A percentile compares a stretch with the other conserved stretches of the same genome.
phyloP scores from a whole-genome alignment of 495 filamentous ascomycete genomes.

The Margaritispora aquatica region DNA sequence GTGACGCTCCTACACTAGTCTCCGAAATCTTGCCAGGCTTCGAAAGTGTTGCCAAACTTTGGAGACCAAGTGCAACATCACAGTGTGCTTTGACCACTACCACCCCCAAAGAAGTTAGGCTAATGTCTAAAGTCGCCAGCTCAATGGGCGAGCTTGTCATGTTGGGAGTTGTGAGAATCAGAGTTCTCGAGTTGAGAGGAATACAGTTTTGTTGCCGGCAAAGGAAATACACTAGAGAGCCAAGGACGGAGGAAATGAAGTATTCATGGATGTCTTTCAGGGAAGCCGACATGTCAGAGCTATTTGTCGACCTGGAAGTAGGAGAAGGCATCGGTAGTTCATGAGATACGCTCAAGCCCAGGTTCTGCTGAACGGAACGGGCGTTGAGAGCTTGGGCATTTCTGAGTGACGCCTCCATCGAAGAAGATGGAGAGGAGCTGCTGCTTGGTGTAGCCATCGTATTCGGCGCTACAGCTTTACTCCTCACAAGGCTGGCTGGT shows the following conservation, averaged over 20 bases:
- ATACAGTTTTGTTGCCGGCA: constrained; percentile 21
- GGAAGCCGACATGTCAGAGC: neutral
- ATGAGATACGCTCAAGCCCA: neutral
- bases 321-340: constrained; percentile 16
- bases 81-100: constrained; percentile 23
- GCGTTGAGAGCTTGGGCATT: constrained; percentile 27
- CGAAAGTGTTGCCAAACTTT: constrained; percentile 4
- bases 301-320: constrained; percentile 5
- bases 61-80: constrained; percentile 16
- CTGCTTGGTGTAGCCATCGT: constrained; percentile 38
- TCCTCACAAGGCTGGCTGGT: constrained; percentile 37
- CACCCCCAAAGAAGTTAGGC: constrained; percentile 22
- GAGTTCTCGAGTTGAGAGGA: constrained; percentile 23
- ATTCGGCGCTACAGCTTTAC: constrained; percentile 21
- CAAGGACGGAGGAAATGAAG: constrained; percentile 24
- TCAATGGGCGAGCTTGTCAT: constrained; percentile 1
- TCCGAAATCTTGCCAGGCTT: neutral
- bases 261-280: constrained; percentile 22
- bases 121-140: constrained; percentile 25
- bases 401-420: constrained; percentile 32
- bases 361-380: constrained; percentile 14
- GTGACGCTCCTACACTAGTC: constrained; percentile 11
- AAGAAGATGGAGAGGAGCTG: constrained; percentile 41
- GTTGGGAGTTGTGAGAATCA: constrained; percentile 11
- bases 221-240: constrained; percentile 21